A percentile compares a stretch with the other conserved stretches of the same genome.
These are phyloP conservation scores for Pseudogymnoascus sp. DNA, from an alignment of 2,329 filamentous ascomycete species.

Conservation along the genomic window DNA sequence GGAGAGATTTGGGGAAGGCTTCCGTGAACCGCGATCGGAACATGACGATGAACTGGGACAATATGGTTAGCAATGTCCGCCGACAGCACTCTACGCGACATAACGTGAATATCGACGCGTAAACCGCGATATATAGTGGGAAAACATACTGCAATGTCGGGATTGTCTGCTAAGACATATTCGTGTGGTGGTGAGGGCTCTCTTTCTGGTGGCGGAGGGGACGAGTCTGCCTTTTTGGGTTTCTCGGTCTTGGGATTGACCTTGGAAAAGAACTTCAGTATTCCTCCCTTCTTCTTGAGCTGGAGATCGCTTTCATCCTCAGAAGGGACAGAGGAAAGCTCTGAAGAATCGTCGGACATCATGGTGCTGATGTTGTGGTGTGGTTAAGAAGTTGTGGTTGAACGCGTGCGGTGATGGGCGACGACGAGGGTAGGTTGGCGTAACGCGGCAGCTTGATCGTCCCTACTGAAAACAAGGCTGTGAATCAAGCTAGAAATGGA, in stretches of 20 bases:
- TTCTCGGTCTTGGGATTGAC: constrained; percentile 33
- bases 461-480: neutral
- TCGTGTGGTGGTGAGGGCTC: constrained; percentile 85
- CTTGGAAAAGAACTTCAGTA: constrained; percentile 60
- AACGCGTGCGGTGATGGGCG: neutral
- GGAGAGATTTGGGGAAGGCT: constrained; percentile 76
- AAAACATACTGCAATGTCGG: constrained; percentile 78
- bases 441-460: constrained; percentile 1
- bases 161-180: constrained; percentile 81
- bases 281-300: constrained; percentile 47
- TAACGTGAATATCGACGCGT: constrained; percentile 40
- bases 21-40: constrained; percentile 91
- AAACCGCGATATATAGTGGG: constrained; percentile 34
- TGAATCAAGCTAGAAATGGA: neutral
- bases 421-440: neutral
- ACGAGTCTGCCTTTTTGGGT: constrained; percentile 44
- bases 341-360: constrained; percentile 54
- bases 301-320: constrained; percentile 47
- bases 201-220: constrained; percentile 67
- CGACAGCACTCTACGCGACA: constrained; percentile 39
- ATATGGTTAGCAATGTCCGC: constrained; percentile 28
- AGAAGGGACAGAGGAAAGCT: constrained; percentile 51
- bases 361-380: constrained; percentile 20
- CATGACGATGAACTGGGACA: constrained; percentile 85
- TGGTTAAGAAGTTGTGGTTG: neutral